These are phyloP conservation scores for Mycena latifolia DNA, from an alignment of 768 basidiomycete species.

Conservation along the genomic window DNA sequence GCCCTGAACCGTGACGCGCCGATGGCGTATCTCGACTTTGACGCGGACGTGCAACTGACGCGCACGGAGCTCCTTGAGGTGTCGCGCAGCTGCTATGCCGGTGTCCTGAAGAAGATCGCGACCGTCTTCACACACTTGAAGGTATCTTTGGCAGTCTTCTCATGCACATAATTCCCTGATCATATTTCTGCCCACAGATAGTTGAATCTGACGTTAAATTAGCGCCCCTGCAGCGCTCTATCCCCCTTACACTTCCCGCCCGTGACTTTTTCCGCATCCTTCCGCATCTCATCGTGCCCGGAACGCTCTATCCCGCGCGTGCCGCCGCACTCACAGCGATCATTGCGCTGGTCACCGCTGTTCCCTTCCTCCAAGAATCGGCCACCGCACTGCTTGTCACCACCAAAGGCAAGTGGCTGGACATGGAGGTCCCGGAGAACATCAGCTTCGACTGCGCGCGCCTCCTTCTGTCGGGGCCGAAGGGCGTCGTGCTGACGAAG, in stretches of 20 bases:
- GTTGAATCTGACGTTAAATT: slow-evolving; percentile 39
- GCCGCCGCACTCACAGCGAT: slow-evolving; percentile 41
- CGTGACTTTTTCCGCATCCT: slow-evolving; percentile 41
- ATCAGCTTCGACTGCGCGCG: slow-evolving; percentile 44
- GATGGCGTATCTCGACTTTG: slow-evolving; percentile 45
- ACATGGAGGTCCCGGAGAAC: slow-evolving; percentile 43
- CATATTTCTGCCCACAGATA: slow-evolving; percentile 25
- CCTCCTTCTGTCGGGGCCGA: slow-evolving; percentile 36
- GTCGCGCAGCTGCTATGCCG: slow-evolving; percentile 42
- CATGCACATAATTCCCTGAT: not conserved
- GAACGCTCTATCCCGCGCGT: slow-evolving; percentile 42
- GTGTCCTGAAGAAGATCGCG: slow-evolving; percentile 42
- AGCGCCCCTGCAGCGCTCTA: slow-evolving; percentile 38
- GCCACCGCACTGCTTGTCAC: slow-evolving; percentile 36
- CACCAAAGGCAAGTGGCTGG: slow-evolving; percentile 42
- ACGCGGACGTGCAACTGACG: slow-evolving; percentile 42
- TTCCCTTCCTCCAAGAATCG: slow-evolving; percentile 41
- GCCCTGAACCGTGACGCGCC: slow-evolving; percentile 12
- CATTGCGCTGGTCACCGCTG: slow-evolving; percentile 40
- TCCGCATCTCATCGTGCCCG: slow-evolving; percentile 44
- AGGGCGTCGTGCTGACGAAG: slow-evolving; percentile 36
- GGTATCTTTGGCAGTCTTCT: slow-evolving; percentile 17
- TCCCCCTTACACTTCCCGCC: slow-evolving; percentile 39
- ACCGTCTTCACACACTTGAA: slow-evolving; percentile 43
- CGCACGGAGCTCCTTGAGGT: slow-evolving; percentile 44